Evolutionary conservation across 1,139 yeast genomes (phyloP), one percentile per base, ranked within the genome.

Genomic region (Candida tunisiensis): DNA sequence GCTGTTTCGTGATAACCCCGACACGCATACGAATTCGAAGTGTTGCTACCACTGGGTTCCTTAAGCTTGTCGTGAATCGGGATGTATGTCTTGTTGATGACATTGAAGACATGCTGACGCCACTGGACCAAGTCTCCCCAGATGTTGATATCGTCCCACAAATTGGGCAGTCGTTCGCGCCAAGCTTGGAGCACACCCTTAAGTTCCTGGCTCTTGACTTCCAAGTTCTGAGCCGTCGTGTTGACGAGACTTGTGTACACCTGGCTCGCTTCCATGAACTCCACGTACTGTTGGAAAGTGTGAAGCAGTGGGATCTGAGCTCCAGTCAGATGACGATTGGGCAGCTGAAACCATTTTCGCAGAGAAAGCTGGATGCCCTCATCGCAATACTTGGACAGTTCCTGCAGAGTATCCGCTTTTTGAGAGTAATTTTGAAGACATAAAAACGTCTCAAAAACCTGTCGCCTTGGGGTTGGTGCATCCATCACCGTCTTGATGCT

Each of bases 1-100:
- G 98, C 98, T 47, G 88, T 83, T 53, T 91, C 99, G 49, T 91
- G 99, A 55, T 80, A 91, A 2, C 99, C 99, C 37, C 98, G 65
- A 51, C 83, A 91, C 1, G 94, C 96, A 46, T 82, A 83, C 1
- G 95, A 82, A 40, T 79, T 80, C 9, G 83, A 79, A 15, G 36
- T 35, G 16, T 40, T 37, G 26, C 37, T 40, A 16, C 74, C 68
- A 37, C 69, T 73, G 3, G 74, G 64, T 42, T 77, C 91, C 40
- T 78, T 93, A 28, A 82, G 53, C 3, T 80, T 73, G 2, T 94
- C 93, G 34, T 85, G 78, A 42, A 91, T 65, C 18, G 98, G 98
- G 65, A 85, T 66, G 51, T 88, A 88, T 1, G 80, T 92, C 48
- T 79, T 79, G 57, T 91, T 88, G 44, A 91, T 82, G n/a, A 85